These are phyloP conservation scores for Fraxinus albicans DNA, from an alignment of 305 asterid species.

Conservation along the genomic window DNA sequence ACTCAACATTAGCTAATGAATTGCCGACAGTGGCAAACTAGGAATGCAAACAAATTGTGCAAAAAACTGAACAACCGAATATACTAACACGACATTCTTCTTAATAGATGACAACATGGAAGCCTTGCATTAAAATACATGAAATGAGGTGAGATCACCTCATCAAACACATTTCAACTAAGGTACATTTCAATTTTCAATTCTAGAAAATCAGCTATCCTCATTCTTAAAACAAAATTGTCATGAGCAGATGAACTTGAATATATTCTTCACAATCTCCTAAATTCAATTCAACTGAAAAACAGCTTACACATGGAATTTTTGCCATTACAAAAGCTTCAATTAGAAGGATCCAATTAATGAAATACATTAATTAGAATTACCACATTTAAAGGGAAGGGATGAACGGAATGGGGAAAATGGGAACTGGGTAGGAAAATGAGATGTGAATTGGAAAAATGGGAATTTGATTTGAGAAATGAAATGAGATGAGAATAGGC, in stretches of 20 bases:
- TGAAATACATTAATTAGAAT: too few relatives aligned
- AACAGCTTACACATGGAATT: background rate
- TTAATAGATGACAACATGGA: background rate
- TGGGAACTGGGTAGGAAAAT: too few relatives aligned
- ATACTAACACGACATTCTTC: background rate
- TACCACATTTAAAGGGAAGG: too few relatives aligned
- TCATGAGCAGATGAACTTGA: background rate
- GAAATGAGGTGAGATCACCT: background rate
- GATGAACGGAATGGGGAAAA: too few relatives aligned
- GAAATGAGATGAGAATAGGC: too few relatives aligned
- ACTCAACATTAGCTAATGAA: background rate
- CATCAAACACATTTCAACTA: background rate
- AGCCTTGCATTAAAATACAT: background rate
- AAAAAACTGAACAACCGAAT: too few relatives aligned
- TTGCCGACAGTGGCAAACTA: background rate
- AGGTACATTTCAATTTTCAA: background rate
- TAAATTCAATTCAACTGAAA: background rate
- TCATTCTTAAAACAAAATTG: background rate
- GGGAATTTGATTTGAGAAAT: too few relatives aligned
- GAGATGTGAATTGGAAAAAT: too few relatives aligned
- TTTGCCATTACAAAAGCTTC: background rate
- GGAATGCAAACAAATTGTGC: background rate
- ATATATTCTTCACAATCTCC: background rate
- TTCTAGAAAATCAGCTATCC: background rate
- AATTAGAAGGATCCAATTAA: background rate